Evolutionary conservation across 257 asterid genomes (phyloP).

Genomic region (Jasminum sambac): DNA sequence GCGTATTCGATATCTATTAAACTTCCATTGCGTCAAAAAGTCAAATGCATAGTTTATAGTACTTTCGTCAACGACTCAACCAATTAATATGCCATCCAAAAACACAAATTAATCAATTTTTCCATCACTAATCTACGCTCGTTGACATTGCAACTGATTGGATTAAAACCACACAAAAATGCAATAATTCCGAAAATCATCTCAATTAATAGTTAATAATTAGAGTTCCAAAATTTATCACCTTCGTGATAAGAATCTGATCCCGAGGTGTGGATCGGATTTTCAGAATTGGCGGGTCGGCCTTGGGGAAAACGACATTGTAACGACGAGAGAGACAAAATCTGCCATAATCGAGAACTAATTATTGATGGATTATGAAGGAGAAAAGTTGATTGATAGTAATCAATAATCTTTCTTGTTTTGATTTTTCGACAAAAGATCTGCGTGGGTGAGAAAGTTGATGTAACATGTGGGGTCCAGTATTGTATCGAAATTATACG

Average conservation of each 20-base stretch:
- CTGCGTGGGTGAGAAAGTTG: slow-evolving; percentile 16
- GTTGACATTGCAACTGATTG: background rate
- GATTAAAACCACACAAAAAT: background rate
- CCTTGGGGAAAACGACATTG: background rate
- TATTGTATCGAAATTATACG: background rate
- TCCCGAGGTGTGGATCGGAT: background rate
- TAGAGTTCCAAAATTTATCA: background rate
- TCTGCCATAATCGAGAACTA: background rate
- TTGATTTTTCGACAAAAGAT: background rate
- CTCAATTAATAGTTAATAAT: background rate
- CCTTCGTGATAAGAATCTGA: background rate
- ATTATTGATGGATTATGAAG: background rate
- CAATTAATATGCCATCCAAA: slow-evolving; percentile 21
- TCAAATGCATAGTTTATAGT: slow-evolving; percentile 12
- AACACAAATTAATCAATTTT: slow-evolving; percentile 11
- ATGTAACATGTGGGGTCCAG: background rate
- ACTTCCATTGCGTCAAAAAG: slow-evolving; percentile 21
- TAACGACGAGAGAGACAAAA: background rate
- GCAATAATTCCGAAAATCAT: background rate
- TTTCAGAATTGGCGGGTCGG: background rate
- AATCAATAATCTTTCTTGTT: slow-evolving; percentile 2
- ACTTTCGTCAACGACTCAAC: slow-evolving; percentile 9
- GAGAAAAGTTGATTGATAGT: background rate
- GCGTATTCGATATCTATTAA: slow-evolving; percentile 27
- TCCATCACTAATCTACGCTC: slow-evolving; percentile 12